Evolutionary conservation across 352 stramenopile genomes (phyloP).

Genomic region (Phytophthora hibernalis): DNA sequence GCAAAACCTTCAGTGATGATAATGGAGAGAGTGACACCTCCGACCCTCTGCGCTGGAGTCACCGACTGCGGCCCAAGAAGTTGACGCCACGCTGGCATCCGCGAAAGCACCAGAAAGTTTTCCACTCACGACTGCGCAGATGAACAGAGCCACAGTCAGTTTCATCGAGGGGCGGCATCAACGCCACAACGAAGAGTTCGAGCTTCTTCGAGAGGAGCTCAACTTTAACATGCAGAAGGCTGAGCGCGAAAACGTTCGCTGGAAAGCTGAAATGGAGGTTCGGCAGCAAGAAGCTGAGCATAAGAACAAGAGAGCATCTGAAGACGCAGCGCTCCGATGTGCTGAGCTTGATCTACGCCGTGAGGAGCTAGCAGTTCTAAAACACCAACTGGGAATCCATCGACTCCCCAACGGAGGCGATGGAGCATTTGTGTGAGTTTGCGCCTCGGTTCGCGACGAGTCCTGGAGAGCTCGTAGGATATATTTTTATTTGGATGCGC

Average conservation of each 20-base stretch:
- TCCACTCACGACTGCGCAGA: constrained; percentile 5
- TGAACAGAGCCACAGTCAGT: constrained; percentile 3
- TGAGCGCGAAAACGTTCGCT: constrained; percentile 1
- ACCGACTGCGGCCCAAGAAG: too few species aligned
- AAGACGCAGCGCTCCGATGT: not conserved
- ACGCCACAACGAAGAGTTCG: not conserved
- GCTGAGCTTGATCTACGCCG: constrained; percentile 1
- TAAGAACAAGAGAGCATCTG: not conserved
- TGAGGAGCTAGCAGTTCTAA: not conserved
- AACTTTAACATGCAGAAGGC: not conserved
- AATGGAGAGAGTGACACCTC: too few species aligned
- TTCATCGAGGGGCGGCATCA: constrained; percentile 7
- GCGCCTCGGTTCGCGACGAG: too few species aligned
- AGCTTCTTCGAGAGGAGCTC: not conserved
- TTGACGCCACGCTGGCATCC: too few species aligned
- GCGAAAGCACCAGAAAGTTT: too few species aligned
- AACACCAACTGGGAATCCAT: not conserved
- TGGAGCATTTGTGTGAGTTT: not conserved
- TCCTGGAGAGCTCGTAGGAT: too few species aligned
- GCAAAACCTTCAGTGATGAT: too few species aligned
- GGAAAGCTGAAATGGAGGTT: not conserved
- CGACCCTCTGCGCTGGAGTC: too few species aligned
- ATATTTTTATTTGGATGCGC: too few species aligned
- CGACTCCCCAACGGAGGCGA: not conserved
- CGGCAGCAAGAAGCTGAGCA: not conserved